These are phyloP conservation scores for Kuraishia cidri DNA, from an alignment of 805 yeast species.

Conservation along the genomic window DNA sequence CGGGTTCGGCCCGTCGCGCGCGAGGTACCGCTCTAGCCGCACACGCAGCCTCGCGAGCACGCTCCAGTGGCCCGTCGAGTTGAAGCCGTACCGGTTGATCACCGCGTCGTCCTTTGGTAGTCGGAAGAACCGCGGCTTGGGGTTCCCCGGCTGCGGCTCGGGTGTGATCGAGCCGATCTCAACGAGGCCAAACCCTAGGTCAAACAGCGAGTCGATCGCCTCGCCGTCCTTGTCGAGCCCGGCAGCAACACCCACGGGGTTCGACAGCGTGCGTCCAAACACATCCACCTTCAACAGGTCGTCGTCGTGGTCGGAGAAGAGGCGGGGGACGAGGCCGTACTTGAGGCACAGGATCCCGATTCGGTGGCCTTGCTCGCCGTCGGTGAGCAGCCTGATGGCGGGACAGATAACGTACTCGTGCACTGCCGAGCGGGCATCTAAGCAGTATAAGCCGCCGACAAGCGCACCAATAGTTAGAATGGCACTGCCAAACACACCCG, in stretches of 20 bases:
- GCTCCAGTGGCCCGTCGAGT: conserved; percentile 77
- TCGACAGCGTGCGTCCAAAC: conserved; percentile 54
- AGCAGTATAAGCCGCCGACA: conserved; percentile 41
- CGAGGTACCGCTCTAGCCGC: conserved; percentile 41
- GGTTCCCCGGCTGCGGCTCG: conserved; percentile 88
- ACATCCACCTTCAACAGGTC: conserved; percentile 47
- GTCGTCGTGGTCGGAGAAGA: conserved; percentile 44
- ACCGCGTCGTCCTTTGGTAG: conserved; percentile 82
- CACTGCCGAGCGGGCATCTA: conserved; percentile 75
- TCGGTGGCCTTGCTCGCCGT: conserved; percentile 82
- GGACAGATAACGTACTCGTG: conserved; percentile 84
- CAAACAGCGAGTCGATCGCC: conserved; percentile 73
- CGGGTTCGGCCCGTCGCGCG: conserved; percentile 14
- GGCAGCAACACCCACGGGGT: conserved; percentile 91
- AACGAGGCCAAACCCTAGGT: conserved; percentile 79
- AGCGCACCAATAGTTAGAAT: conserved; percentile 12
- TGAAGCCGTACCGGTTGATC: conserved; percentile 91
- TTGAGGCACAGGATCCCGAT: conserved; percentile 66
- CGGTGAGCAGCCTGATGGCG: conserved; percentile 52
- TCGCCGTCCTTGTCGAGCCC: conserved; percentile 94
- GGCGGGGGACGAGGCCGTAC: conserved; percentile 56
- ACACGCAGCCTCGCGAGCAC: conserved; percentile 61
- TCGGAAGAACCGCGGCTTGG: conserved; percentile 87
- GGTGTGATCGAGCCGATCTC: conserved; percentile 95
- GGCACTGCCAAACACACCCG: background rate